These are phyloP conservation scores for Sporodiniella umbellata DNA, from an alignment of 371 early-diverging fungal genomes.

Conservation along the genomic window DNA sequence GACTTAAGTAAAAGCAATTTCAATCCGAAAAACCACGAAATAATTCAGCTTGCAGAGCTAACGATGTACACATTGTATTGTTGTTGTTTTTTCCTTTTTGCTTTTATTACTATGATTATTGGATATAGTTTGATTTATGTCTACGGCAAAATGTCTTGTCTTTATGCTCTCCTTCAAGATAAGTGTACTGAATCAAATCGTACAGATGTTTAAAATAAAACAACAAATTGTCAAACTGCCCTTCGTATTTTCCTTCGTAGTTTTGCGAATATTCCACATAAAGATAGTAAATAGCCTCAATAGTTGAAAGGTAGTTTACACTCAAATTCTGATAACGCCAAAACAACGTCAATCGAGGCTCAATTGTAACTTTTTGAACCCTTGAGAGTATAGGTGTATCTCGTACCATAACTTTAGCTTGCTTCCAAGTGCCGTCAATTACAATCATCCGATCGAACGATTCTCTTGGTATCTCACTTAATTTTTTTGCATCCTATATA, in stretches of 20 bases:
- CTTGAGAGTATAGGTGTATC: slow-evolving; percentile 41
- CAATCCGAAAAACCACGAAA: too few relatives aligned
- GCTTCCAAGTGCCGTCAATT: slow-evolving; percentile 93
- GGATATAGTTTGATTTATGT: slow-evolving; percentile 16
- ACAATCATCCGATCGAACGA: slow-evolving; percentile 79
- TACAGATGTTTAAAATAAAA: slow-evolving; percentile 89
- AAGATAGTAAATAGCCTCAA: slow-evolving; percentile 93
- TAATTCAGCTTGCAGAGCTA: too few relatives aligned
- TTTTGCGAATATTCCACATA: slow-evolving; percentile 68
- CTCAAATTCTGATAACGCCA: slow-evolving; percentile 87
- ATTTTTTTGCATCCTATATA: slow-evolving; percentile 64
- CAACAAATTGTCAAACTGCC: slow-evolving; percentile 81
- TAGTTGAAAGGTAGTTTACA: slow-evolving; percentile 79
- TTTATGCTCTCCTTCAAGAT: slow-evolving; percentile 28
- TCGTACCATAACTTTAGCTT: slow-evolving; percentile 74
- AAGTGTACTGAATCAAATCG: slow-evolving; percentile 78
- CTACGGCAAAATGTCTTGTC: slow-evolving; percentile 17
- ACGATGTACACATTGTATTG: too few relatives aligned
- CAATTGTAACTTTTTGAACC: slow-evolving; percentile 57
- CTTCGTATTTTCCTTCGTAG: slow-evolving; percentile 53
- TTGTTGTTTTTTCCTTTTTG: too few relatives aligned
- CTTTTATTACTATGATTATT: neutral
- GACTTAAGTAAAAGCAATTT: too few relatives aligned
- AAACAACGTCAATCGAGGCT: slow-evolving; percentile 76
- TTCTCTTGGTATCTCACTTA: slow-evolving; percentile 55